A percentile compares a stretch with the other conserved stretches of the same genome.
phyloP scores from a whole-genome alignment of 2,329 filamentous ascomycete genomes.

The Verticillium isaacii region DNA sequence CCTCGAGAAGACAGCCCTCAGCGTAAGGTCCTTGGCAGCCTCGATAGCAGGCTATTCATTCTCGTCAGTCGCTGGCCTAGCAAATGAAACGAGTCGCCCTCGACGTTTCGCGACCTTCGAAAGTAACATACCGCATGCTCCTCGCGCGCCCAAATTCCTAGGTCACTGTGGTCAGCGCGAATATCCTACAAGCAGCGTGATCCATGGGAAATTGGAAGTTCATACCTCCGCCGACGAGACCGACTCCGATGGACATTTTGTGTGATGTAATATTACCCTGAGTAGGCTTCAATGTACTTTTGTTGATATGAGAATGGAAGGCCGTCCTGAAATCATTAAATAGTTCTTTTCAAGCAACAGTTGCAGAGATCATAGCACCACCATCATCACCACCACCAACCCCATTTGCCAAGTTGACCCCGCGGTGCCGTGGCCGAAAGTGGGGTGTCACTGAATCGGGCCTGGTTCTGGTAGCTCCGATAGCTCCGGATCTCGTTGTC shows the following conservation, averaged over 20 bases:
- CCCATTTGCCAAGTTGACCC: neutral
- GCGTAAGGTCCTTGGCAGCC: slow-evolving; percentile 39
- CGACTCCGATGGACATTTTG: neutral
- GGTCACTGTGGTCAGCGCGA: neutral
- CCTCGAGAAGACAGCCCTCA: slow-evolving; percentile 65
- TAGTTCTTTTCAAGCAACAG: too few relatives aligned
- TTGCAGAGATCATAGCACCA: too few relatives aligned
- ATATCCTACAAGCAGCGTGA: neutral
- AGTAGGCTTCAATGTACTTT: neutral
- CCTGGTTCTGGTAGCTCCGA: neutral
- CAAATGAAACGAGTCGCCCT: neutral
- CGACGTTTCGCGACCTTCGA: neutral
- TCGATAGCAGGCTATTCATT: slow-evolving; percentile 52
- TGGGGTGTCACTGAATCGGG: neutral
- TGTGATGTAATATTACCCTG: neutral
- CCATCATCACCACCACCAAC: too few relatives aligned
- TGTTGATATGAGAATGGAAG: too few relatives aligned
- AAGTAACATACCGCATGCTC: neutral
- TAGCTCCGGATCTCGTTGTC: neutral
- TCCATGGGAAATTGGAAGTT: neutral
- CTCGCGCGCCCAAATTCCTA: neutral
- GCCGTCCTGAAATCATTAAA: too few relatives aligned
- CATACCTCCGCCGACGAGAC: neutral
- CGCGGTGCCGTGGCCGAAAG: neutral
- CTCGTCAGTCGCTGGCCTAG: neutral